phyloP scores from a whole-genome alignment of 73 alveolate species.

The Tetrahymena thermophila region DNA sequence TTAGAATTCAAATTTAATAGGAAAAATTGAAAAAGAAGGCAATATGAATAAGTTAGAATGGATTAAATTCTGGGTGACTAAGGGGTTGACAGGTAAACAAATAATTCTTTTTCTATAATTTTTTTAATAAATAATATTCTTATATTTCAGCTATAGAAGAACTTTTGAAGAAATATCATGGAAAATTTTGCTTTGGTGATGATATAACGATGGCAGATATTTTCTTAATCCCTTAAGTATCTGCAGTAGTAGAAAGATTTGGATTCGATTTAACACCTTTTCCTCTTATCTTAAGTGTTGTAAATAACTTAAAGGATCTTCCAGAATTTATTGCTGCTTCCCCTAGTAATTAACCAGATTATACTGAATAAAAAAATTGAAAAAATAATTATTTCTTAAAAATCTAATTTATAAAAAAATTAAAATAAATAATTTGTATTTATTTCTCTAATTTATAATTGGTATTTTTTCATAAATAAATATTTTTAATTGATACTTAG shows the following conservation, averaged over 20 bases:
- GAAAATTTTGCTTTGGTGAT: slow-evolving; percentile 64
- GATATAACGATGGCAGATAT: slow-evolving; percentile 55
- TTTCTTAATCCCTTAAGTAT: slow-evolving; percentile 51
- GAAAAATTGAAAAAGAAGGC: slow-evolving; percentile 17
- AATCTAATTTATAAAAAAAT: no score
- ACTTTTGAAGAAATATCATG: slow-evolving; percentile 22
- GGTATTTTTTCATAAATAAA: no score
- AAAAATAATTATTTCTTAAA: no score
- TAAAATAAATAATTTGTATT: no score
- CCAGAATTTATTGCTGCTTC: slow-evolving; percentile 59
- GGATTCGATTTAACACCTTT: slow-evolving; percentile 29
- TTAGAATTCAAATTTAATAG: slow-evolving; percentile 31
- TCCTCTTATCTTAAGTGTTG: slow-evolving; percentile 44
- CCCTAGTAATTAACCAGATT: slow-evolving; percentile 33
- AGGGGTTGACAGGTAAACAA: slow-evolving; percentile 42
- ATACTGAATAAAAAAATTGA: background rate
- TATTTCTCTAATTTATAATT: no score
- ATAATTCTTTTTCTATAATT: background rate
- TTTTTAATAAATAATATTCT: background rate
- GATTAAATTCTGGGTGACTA: slow-evolving; percentile 44
- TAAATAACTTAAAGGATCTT: slow-evolving; percentile 36
- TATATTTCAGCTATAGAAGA: background rate
- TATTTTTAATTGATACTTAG: no score
- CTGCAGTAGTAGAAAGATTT: slow-evolving; percentile 38
- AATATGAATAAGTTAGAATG: slow-evolving; percentile 36